Base-by-base conservation (phyloP, 2,329 filamentous ascomycete species). In the Alternaria viburni region DNA sequence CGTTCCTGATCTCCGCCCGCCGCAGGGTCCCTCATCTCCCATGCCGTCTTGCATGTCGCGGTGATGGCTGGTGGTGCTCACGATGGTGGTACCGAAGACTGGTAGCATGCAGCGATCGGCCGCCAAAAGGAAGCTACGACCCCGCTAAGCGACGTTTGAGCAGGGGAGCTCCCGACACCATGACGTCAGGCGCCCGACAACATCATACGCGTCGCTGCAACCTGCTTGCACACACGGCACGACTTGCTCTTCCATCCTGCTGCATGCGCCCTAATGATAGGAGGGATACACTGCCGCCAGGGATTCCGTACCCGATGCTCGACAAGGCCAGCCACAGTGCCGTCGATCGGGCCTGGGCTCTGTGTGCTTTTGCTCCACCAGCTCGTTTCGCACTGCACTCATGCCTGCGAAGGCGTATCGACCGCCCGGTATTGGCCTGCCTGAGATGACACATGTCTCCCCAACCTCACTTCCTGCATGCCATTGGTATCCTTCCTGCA, bases 261-360 rank as follows among this genome's bases (percentile, higher is more conserved):
- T 74, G 62, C 62, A 25, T 66, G 50, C 67, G 32, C 58, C 57
- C 26, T 30, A 59, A 44, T 71, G 67, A 70, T 70, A 71, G 68
- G 74, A 62, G 47, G 68, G 57, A 30, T 51, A 59, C 44, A 62
- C 66, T 30, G 4, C 59, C 50, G n/a, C 47, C 69, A 69, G 57
- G 64, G 59, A 68, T 68, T 46, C 56, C 56, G 61, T 55, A 49
- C 55, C 57, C 69, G 71, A 72, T 74, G 64, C 54, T 63, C 65
- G 64, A 69, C 67, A 61, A 47, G 62, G 32, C 51, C 62, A 62
- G 69, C 70, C 70, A 73, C 72, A 67, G 61, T 44, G 52, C 61
- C 54, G 72, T 69, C 68, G 70, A 78, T 78, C 72, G 73, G 61
- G 71, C 67, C 72, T 73, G 66, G 71, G 71, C 54, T 64, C 55